These are phyloP conservation scores for Evernia prunastri DNA, from an alignment of 495 filamentous ascomycete species.

Conservation along the genomic window DNA sequence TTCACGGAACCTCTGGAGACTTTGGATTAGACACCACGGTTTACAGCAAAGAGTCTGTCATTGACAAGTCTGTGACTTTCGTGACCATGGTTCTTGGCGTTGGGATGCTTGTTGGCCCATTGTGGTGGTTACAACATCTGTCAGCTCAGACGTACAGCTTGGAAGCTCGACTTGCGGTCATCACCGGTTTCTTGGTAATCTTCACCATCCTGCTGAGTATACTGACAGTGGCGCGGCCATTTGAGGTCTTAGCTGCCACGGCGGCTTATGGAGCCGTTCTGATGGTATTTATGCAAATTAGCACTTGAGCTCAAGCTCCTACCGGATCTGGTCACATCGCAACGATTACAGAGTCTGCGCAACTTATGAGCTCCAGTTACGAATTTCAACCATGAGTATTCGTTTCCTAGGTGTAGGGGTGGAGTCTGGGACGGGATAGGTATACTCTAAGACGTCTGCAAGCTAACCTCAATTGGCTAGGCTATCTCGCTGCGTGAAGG, in stretches of 20 bases:
- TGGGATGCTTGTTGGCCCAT: slow-evolving; percentile 30
- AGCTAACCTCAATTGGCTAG: no score
- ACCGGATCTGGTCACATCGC: background rate
- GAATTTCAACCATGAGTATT: no score
- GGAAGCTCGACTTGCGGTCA: slow-evolving; percentile 25
- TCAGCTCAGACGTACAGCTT: background rate
- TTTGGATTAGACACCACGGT: slow-evolving; percentile 20
- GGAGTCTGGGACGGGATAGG: no score
- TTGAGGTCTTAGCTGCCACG: slow-evolving; percentile 32
- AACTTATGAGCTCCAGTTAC: no score
- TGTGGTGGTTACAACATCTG: slow-evolving; percentile 29
- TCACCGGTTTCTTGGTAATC: slow-evolving; percentile 31
- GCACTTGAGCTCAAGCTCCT: slow-evolving; percentile 14
- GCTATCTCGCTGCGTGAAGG: no score
- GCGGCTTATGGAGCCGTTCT: slow-evolving; percentile 35
- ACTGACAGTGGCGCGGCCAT: slow-evolving; percentile 29
- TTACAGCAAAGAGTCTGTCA: slow-evolving; percentile 26
- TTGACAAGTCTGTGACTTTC: slow-evolving; percentile 26
- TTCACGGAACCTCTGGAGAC: slow-evolving; percentile 13
- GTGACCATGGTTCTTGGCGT: slow-evolving; percentile 27
- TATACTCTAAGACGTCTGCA: no score
- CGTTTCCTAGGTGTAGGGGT: no score
- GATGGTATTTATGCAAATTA: slow-evolving; percentile 35
- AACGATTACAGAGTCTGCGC: no score
- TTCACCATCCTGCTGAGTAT: slow-evolving; percentile 27